Conservation (phyloP, 345 rosid species). For the Laguncularia racemosa region DNA sequence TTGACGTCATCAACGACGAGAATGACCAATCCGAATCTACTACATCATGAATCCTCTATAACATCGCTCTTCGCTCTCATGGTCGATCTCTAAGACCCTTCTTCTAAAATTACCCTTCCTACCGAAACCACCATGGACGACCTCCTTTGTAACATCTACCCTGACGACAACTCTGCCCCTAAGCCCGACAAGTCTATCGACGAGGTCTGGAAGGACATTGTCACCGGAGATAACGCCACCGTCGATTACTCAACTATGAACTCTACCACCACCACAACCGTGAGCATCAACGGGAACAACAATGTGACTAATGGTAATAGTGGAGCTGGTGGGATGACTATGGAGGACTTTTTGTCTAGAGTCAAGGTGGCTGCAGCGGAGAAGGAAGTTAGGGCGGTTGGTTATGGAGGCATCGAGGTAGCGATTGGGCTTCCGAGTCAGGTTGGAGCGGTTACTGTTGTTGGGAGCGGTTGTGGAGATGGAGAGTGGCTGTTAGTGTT, state of each 20-base stretch:
- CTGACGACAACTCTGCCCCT: too few species aligned
- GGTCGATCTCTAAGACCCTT: conserved; percentile 33
- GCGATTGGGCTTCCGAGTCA: too few species aligned
- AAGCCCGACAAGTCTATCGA: too few species aligned
- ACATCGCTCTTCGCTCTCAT: conserved; percentile 37
- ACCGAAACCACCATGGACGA: conserved; percentile 35
- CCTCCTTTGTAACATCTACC: too few species aligned
- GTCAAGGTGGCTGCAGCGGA: conserved; percentile 30
- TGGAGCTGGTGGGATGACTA: conserved; percentile 27
- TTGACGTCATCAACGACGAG: conserved; percentile 38
- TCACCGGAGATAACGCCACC: conserved; percentile 19
- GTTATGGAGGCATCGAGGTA: too few species aligned
- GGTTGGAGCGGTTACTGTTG: too few species aligned
- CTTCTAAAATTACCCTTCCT: conserved; percentile 10
- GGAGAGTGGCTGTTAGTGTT: too few species aligned
- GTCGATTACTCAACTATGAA: not conserved
- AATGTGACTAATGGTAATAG: not conserved
- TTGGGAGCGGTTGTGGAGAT: too few species aligned
- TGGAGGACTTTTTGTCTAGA: conserved; percentile 49
- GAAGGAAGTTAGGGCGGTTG: too few species aligned
- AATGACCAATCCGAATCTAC: conserved; percentile 36
- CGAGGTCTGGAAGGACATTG: conserved; percentile 59
- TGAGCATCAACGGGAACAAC: too few species aligned
- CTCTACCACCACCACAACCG: conserved; percentile 1
- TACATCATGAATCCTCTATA: conserved; percentile 31